Percentiles rank a stretch among this genome's conserved stretches.
These are phyloP conservation scores for Phoma sp. DNA, from an alignment of 2,329 filamentous ascomycete species.

Conservation along the genomic window DNA sequence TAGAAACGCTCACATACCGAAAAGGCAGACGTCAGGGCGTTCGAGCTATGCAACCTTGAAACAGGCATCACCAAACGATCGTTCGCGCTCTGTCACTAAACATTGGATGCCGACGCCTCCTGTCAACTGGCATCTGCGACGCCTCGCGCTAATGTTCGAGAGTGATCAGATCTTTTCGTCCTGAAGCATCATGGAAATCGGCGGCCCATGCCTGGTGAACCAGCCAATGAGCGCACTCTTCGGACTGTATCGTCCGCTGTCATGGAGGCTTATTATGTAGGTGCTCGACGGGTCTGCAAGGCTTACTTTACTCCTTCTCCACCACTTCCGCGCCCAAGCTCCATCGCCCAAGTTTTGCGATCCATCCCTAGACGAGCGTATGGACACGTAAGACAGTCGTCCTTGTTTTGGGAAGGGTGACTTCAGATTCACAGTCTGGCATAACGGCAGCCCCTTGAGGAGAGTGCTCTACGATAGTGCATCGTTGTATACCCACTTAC, in stretches of 20 bases:
- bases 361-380: neutral
- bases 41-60: conserved; percentile 32
- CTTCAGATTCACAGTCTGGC: neutral
- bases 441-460: neutral
- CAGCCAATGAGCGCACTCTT: conserved; percentile 11
- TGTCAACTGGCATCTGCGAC: conserved; percentile 22
- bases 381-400: conserved; percentile 2
- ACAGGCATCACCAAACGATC: conserved; percentile 31
- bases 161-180: conserved; percentile 24
- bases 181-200: conserved; percentile 10
- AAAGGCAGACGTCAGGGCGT: conserved; percentile 29
- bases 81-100: conserved; percentile 22
- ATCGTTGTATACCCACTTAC: neutral
- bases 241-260: conserved; percentile 19
- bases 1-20: conserved; percentile 20
- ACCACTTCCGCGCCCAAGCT: conserved; percentile 22
- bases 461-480: neutral
- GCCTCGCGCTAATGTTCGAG: conserved; percentile 25
- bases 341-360: conserved; percentile 18
- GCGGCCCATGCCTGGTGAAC: conserved; percentile 1
- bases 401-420: neutral
- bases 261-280: conserved; percentile 16
- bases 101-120: conserved; percentile 15
- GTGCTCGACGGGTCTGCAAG: conserved; percentile 15
- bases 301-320: conserved; percentile 23